Conservation (phyloP, 371 early-diverging fungal genomes). For the Zychaea mexicana region DNA sequence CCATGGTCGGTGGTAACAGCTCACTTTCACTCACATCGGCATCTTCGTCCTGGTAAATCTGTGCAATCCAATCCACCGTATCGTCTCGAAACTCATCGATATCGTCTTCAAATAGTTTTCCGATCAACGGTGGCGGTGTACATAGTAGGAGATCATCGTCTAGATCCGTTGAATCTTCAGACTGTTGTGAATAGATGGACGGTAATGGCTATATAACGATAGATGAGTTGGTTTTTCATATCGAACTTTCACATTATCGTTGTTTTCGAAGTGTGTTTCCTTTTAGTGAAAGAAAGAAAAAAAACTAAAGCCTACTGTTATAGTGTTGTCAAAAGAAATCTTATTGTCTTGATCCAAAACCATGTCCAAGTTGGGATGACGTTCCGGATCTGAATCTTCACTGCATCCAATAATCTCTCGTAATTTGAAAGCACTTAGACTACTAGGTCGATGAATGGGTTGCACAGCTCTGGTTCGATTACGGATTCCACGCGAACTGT, state of each 20-base stretch:
- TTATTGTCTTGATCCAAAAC: constrained; percentile 1
- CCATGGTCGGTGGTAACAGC: not conserved
- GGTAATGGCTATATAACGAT: not conserved
- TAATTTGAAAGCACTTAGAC: not conserved
- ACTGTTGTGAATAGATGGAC: not conserved
- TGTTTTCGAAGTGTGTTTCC: not conserved
- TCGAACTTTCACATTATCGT: not conserved
- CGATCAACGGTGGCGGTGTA: not conserved
- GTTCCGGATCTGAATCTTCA: not conserved
- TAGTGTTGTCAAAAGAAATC: not conserved
- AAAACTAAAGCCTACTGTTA: not conserved
- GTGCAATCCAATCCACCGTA: not conserved
- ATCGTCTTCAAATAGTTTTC: constrained; percentile 1
- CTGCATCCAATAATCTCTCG: not conserved
- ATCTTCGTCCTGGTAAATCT: constrained; percentile 1
- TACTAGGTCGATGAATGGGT: not conserved
- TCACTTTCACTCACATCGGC: not conserved
- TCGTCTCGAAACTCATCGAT: not conserved
- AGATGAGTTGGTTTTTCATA: not conserved
- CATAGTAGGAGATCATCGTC: not conserved
- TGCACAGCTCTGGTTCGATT: constrained; percentile 2
- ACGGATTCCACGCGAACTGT: not conserved
- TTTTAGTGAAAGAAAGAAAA: not conserved
- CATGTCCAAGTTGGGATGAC: constrained; percentile 2
- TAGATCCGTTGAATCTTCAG: not conserved